Base-by-base conservation (phyloP, 768 basidiomycete genomes). In the Mycena vulgaris region DNA sequence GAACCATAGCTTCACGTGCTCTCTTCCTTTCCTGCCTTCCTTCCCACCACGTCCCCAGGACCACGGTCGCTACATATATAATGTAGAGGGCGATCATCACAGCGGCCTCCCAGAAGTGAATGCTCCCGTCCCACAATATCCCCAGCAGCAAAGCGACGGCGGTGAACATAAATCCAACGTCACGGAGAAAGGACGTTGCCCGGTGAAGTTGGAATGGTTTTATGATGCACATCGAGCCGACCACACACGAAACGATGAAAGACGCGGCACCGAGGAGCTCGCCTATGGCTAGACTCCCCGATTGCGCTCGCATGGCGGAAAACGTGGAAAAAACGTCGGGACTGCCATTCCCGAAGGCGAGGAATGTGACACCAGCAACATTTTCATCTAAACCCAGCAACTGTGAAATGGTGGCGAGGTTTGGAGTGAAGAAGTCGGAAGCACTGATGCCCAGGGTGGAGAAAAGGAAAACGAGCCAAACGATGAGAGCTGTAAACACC, bases 251-350 rank as follows among this genome's bases (percentile, higher is more conserved):
- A 25, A 95, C 92, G 80, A 99, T 97, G 84, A 99, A 99, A 2
- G 95, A 89, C 0, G 97, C 97, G 2, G 97, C 97, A 8, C 98
- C 98, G 16, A 99, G 84, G 9, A 99, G 87, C 78, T 99, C 98
- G 25, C 98, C 98, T 61, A 99, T 90, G 1, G 98, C 98, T 63
- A 99, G 82, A 64, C 93, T 89, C 10, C 96, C 96, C 5, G 96
- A 95, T 74, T 92, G 83, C 25, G 91, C 86, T 33, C 90, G 90
- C 89, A 99, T 93, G 23, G 97, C 95, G 2, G 95, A 94, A 79
- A 97, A 98, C 0, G 98, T 99, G 8, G 95, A 93, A 80, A 98
- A 99, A 5, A 99, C 88, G 79, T 98, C 97, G 0, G 97, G 97
- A 76, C 95, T 96, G 33, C 97, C 97, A 78, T 99, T 99, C 45